Evolutionary conservation across 1,284 basidiomycete genomes (phyloP).

Genomic region (Ustilago curta): DNA sequence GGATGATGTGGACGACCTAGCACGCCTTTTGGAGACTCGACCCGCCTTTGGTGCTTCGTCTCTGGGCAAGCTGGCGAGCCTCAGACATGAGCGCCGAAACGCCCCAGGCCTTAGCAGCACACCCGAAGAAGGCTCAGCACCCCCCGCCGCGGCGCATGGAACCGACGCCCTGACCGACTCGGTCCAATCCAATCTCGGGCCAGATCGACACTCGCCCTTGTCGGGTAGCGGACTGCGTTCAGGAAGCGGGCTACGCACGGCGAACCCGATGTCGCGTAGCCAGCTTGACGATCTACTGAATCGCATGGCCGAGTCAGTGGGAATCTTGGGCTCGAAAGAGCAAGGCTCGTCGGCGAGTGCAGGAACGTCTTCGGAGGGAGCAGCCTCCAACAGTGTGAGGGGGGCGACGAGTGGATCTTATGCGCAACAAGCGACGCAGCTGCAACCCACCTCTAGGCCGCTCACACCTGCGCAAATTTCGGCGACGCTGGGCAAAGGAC

Average conservation of each 20-base stretch:
- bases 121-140: slow-evolving; percentile 24
- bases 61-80: slow-evolving; percentile 24
- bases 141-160: neutral
- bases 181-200: slow-evolving; percentile 27
- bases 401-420: neutral
- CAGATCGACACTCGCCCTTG: slow-evolving; percentile 24
- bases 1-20: slow-evolving; percentile 58
- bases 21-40: slow-evolving; percentile 50
- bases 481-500: slow-evolving; percentile 18
- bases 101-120: slow-evolving; percentile 39
- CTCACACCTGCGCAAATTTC: slow-evolving; percentile 21
- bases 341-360: slow-evolving; percentile 14
- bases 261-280: slow-evolving; percentile 46
- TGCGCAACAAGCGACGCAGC: slow-evolving; percentile 3
- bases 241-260: slow-evolving; percentile 25
- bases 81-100: slow-evolving; percentile 27
- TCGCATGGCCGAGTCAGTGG: slow-evolving; percentile 56
- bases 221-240: slow-evolving; percentile 31
- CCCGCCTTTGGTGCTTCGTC: slow-evolving; percentile 38
- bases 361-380: slow-evolving; percentile 17
- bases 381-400: neutral
- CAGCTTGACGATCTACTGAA: slow-evolving; percentile 60
- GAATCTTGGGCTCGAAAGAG: slow-evolving; percentile 29
- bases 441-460: neutral
- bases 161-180: slow-evolving; percentile 33